Conservation (phyloP, 2,329 filamentous ascomycete genomes). For the Pseudocercospora pini-densiflorae region DNA sequence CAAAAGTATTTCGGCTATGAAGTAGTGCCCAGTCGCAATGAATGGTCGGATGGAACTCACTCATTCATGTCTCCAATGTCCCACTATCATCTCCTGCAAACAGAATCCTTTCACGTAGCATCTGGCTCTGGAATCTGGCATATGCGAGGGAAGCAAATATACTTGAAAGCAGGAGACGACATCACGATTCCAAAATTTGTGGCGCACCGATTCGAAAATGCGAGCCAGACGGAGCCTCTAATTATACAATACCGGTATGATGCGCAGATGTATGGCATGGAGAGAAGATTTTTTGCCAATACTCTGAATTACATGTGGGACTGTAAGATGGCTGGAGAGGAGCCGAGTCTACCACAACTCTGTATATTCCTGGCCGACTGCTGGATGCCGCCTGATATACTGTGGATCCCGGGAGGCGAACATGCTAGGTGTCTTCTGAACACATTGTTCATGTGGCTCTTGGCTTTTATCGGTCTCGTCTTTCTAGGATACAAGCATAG, state of each 20-base stretch:
- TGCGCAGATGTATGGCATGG: conserved; percentile 23
- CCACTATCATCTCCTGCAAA: conserved; percentile 28
- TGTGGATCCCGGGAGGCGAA: conserved; percentile 17
- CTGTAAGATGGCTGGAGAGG: conserved; percentile 14
- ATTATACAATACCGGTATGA: conserved; percentile 23
- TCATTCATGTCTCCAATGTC: conserved; percentile 25
- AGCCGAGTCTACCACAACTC: conserved; percentile 23
- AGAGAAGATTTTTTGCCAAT: conserved; percentile 25
- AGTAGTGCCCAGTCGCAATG: conserved; percentile 17
- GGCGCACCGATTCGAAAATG: conserved; percentile 22
- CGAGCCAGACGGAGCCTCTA: conserved; percentile 18
- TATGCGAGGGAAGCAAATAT: conserved; percentile 14
- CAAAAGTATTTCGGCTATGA: conserved; percentile 21
- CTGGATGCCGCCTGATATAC: conserved; percentile 23
- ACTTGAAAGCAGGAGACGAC: conserved; percentile 15
- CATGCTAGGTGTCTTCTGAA: conserved; percentile 20
- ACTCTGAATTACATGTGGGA: conserved; percentile 24
- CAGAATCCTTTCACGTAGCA: conserved; percentile 24
- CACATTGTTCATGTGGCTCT: conserved; percentile 20
- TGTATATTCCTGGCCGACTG: conserved; percentile 18
- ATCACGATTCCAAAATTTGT: conserved; percentile 20
- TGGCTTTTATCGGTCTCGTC: conserved; percentile 8
- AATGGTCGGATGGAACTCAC: conserved; percentile 19
- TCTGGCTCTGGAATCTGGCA: conserved; percentile 25
- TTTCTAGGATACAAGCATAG: conserved; percentile 10